Conservation (phyloP, 2,329 filamentous ascomycete genomes). For the Fusarium sp. region DNA sequence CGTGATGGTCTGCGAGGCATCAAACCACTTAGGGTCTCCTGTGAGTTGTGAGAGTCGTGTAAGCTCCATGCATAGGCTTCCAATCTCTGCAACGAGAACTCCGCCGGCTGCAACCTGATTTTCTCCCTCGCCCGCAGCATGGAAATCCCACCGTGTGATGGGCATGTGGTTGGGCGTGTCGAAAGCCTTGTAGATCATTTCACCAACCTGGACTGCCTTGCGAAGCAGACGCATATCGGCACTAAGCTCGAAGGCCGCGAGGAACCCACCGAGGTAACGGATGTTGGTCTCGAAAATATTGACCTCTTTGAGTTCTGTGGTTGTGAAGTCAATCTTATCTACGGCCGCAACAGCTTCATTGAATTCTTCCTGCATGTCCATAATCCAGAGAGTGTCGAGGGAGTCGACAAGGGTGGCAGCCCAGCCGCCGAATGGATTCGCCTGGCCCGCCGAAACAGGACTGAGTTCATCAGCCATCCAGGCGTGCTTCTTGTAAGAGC, state of each 20-base stretch:
- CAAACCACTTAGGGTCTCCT: slow-evolving; percentile 78
- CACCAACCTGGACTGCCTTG: slow-evolving; percentile 74
- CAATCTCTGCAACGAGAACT: slow-evolving; percentile 63
- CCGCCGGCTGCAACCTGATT: slow-evolving; percentile 51
- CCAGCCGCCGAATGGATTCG: slow-evolving; percentile 75
- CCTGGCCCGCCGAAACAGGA: slow-evolving; percentile 65
- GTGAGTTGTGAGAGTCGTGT: slow-evolving; percentile 80
- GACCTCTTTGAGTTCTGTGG: slow-evolving; percentile 61
- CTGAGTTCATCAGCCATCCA: slow-evolving; percentile 75
- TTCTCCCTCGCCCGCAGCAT: slow-evolving; percentile 51
- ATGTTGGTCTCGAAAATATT: slow-evolving; percentile 81
- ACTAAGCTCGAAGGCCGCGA: slow-evolving; percentile 78
- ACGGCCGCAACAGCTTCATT: slow-evolving; percentile 71
- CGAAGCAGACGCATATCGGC: slow-evolving; percentile 66
- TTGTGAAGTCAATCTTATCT: slow-evolving; percentile 71
- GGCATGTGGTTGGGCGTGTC: slow-evolving; percentile 79
- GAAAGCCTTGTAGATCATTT: slow-evolving; percentile 74
- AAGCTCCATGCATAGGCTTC: slow-evolving; percentile 79
- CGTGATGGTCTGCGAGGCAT: slow-evolving; percentile 77
- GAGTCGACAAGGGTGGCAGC: slow-evolving; percentile 76
- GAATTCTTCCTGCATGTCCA: slow-evolving; percentile 76
- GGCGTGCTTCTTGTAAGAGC: slow-evolving; percentile 70
- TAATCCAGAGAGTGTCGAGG: slow-evolving; percentile 80
- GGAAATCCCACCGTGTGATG: slow-evolving; percentile 61
- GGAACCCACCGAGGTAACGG: slow-evolving; percentile 76